Evolutionary conservation across 345 rosid species (phyloP), one percentile per base, ranked within the genome.

Genomic region (Brassica cretica): DNA sequence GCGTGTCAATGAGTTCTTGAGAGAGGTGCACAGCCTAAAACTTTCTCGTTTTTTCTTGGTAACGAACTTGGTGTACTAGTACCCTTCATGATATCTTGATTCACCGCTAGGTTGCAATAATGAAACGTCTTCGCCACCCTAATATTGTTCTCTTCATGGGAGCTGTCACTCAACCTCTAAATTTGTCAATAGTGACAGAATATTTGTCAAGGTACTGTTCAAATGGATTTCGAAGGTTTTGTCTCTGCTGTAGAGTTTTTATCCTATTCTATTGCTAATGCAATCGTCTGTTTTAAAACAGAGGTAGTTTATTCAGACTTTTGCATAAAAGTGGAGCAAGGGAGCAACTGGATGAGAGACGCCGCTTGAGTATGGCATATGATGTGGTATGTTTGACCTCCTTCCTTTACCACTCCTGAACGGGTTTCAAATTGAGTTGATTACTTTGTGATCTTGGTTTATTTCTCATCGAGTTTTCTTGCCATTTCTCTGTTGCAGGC

Each of bases 61-160:
- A 32, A 55, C 11, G 24, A 11, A 60, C 39, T 65, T 66, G 25
- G 58, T 60, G 35, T 60, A 59, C 53, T 59, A 9, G 59, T 59
- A n/a, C 73, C 60, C 30, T 76, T 67, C 62, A 53, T 73, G 74
- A 66, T 73, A 75, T 78, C 3, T 81, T 81, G 65, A 65, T 74
- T 76, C 5, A 35, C 76, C 80, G 29, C 58, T 78, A 96, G 99
- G 99, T 96, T 86, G 87, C 97, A 58, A 91, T 96, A 80, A 96
- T 96, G 99, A 96, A 93, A 84, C 90, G 98, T 56, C 84, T 96
- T 64, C 90, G 98, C 69, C 99, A 96, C 87, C 99, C 99, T 78
- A 96, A 96, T 78, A 96, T 96, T 77, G 99, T 93, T 86, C 97
- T 96, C 64, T 96, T 93, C 73, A 96, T 96, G 99, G 99, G 99